Percentiles rank a stretch among this genome's conserved stretches.
phyloP scores from a whole-genome alignment of 148 eudicot species.

The Rhododendron vialii region DNA sequence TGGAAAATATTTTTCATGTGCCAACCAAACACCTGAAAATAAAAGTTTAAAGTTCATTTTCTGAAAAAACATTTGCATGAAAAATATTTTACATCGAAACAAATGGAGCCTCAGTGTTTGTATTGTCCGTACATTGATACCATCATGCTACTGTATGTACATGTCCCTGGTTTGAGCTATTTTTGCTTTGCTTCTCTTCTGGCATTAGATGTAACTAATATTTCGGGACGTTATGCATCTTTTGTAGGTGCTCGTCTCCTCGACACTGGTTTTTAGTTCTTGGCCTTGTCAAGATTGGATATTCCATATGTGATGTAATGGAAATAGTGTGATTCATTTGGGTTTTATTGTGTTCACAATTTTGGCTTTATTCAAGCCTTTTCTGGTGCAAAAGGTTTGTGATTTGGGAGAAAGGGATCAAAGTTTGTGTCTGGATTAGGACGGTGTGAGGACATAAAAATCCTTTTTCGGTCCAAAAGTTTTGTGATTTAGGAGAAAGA shows the following conservation, averaged over 20 bases:
- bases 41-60: too few species aligned
- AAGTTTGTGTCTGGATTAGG: background rate
- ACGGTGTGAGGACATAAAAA: background rate
- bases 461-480: background rate
- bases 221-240: background rate
- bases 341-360: background rate
- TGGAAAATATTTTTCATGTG: too few species aligned
- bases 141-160: background rate
- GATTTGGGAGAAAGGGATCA: background rate
- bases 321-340: background rate
- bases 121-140: background rate
- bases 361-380: background rate
- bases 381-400: background rate
- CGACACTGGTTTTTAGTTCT: background rate
- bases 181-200: too few species aligned
- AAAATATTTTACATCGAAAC: too few species aligned
- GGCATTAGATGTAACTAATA: background rate
- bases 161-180: too few species aligned
- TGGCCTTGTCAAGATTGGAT: background rate
- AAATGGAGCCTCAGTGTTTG: background rate
- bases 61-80: too few species aligned
- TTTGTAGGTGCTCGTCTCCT: background rate
- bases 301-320: background rate
- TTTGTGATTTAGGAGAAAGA: background rate
- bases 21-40: too few species aligned